Evolutionary conservation across 2,329 filamentous ascomycete genomes (phyloP).

Genomic region (Neophaeococcomyces aloes): DNA sequence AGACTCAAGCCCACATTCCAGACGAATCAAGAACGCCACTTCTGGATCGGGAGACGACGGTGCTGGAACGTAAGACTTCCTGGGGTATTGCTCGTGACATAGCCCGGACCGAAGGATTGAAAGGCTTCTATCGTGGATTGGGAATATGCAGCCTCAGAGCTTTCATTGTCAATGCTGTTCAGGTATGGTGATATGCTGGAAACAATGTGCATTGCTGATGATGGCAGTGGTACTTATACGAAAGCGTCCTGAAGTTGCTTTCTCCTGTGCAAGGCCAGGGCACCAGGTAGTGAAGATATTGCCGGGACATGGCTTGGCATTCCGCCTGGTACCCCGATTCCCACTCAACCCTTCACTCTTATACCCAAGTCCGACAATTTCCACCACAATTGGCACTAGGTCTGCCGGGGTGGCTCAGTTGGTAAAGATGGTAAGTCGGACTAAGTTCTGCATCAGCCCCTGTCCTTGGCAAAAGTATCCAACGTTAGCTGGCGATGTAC

Average conservation of each 20-base stretch:
- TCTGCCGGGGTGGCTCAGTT: too few relatives aligned
- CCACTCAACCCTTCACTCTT: not conserved
- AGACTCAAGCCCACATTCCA: constrained; percentile 49
- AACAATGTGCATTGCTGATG: not conserved
- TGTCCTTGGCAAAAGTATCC: too few relatives aligned
- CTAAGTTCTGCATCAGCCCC: too few relatives aligned
- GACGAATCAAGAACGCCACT: not conserved
- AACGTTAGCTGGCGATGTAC: too few relatives aligned
- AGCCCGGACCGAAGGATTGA: constrained; percentile 53
- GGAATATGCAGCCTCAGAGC: constrained; percentile 74
- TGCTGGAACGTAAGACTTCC: constrained; percentile 36
- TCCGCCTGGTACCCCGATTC: not conserved
- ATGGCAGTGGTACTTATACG: constrained; percentile 6
- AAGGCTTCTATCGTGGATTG: constrained; percentile 62
- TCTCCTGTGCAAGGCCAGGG: not conserved
- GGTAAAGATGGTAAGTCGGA: too few relatives aligned
- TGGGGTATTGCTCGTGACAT: constrained; percentile 54
- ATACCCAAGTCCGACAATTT: not conserved
- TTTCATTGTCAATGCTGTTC: constrained; percentile 86
- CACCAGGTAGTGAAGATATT: not conserved
- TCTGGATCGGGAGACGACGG: constrained; percentile 22
- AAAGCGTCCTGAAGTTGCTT: constrained; percentile 2
- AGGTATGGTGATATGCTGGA: constrained; percentile 27
- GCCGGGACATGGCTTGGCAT: not conserved
- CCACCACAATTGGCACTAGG: too few relatives aligned